Evolutionary conservation across 2,329 filamentous ascomycete species (phyloP), one percentile per base, ranked within the genome.

Genomic region (Cordyceps farinosa): DNA sequence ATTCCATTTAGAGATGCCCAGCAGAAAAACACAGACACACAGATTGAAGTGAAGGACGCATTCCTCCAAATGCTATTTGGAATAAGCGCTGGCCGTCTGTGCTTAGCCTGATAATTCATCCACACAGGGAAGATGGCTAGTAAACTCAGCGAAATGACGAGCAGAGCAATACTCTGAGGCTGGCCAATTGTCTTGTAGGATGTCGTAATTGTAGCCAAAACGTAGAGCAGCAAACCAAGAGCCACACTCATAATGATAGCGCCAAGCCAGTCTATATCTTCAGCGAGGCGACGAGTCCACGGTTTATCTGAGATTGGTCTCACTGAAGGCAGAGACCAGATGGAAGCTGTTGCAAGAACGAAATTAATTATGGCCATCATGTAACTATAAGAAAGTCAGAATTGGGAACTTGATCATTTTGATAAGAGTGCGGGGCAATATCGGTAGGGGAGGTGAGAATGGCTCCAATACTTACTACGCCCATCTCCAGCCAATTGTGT

Each of bases 31-130:
- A 84, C 77, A 1, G 78, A 78, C 1, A 83, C 68, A 64, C 85
- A 88, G 8, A 85, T 78, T 1, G 76, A 77, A 0, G 82, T 82
- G 66, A 88, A 88, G 2, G 81, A 73, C 0, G 73, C 70, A 36
- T 85, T 86, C 3, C 74, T 77, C 86, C 85, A 88, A 0, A 88
- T 72, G 0, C 77, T 79, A 66, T 88, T 88, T 0, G 86, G 85
- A 5, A 88, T 86, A 3, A 88, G 69, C 0, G 84, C 84, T 15
- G 85, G 81, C 7, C 77, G 76, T 2, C 75, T 73, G 1, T 73
- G 70, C 7, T 72, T 77, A 34, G 80, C 80, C 59, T 84, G 85
- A 2, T 76, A 74, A 2, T 76, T 72, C 63, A 85, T 81, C 85
- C 85, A 88, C 27, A 79, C 69, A 1, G 82, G 76, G 64, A 88